Base-by-base conservation (phyloP, 805 yeast genomes). In the Komagataella mondaviorum region DNA sequence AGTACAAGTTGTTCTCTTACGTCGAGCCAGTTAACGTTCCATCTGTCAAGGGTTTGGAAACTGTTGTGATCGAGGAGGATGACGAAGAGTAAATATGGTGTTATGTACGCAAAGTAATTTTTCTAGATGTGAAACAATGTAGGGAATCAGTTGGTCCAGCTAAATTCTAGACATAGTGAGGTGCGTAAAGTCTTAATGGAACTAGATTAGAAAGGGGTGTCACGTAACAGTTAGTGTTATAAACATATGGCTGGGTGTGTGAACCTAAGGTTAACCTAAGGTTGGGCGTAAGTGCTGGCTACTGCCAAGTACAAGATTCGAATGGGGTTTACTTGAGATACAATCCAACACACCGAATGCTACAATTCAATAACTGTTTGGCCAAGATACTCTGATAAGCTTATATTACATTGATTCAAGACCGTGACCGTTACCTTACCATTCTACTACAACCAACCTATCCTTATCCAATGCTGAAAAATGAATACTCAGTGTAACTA, bases 1-100 rank as follows among this genome's bases (percentile, higher is more conserved):
- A 85, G 83, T 90, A 88, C 80, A 88, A 90, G 75, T 83, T 93
- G 75, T 93, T 88, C 82, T 89, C 98, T 63, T 90, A 80, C 77
- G 99, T 93, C 70, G 98, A 93, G 83, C 91, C 95, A 70, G 96
- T 93, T 72, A 76, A 78, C 69, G 97, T 93, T 68, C 85, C 96
- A 70, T 71, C 95, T 61, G 82, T 88, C 76, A 93, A 93, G 85
- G 97, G 97, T 79, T 87, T 93, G 76, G 84, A 89, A 78, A 93
- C 99, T 76, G 85, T 80, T 75, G 97, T 89, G 71, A 90, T 93
- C 73, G 96, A 87, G 73, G 90, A 67, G 58, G 39, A 30, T 14
- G 47, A 45, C 47, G 72, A 68, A 48, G 72, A 67, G 62, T 67
- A 67, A 58, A 58, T 64, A 45, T 51, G 45, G 17, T 30, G 39